Evolutionary conservation across 371 early-diverging fungal genomes (phyloP).

Genomic region (Mortierella sp.): DNA sequence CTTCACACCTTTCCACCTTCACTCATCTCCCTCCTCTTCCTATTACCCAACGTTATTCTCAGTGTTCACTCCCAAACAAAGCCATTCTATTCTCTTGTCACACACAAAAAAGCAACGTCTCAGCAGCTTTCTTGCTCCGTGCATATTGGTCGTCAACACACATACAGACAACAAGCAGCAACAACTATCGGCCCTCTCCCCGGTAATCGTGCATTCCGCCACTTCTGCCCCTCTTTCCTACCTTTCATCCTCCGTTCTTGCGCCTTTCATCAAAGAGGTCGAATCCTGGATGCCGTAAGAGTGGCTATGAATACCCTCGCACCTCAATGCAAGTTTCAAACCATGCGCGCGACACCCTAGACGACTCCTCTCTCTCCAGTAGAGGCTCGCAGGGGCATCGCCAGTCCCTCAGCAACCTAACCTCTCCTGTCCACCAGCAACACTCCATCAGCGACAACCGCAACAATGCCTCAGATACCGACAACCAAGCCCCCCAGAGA

Average conservation of each 20-base stretch:
- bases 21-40: neutral
- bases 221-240: neutral
- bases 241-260: neutral
- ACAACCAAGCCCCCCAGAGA: neutral
- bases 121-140: neutral
- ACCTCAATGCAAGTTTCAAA: slow-evolving; percentile 15
- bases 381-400: neutral
- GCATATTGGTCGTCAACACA: neutral
- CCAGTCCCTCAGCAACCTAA: neutral
- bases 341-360: slow-evolving; percentile 3
- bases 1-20: neutral
- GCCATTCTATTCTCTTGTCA: neutral
- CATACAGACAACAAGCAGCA: neutral
- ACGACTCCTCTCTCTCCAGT: neutral
- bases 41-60: no score
- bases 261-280: neutral
- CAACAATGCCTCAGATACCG: neutral
- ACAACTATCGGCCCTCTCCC: neutral
- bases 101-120: neutral
- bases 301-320: neutral
- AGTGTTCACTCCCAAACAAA: neutral
- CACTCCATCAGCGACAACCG: neutral
- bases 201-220: neutral
- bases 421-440: neutral
- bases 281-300: neutral